Evolutionary conservation across 2,329 filamentous ascomycete species (phyloP).

Genomic region (Leptodontidium sp.): DNA sequence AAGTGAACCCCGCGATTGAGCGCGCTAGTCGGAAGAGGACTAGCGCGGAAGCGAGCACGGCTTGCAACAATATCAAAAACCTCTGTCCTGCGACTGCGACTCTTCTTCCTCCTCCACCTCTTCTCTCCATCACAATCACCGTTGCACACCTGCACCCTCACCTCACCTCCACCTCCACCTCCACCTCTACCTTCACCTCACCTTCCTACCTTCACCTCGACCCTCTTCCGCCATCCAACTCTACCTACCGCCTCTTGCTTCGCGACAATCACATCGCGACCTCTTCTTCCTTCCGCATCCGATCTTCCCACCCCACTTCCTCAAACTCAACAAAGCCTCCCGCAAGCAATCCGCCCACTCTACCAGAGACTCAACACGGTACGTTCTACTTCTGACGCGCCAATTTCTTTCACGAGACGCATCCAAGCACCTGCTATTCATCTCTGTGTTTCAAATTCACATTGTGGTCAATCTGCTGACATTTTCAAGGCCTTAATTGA

Average conservation of each 20-base stretch:
- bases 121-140: slow-evolving; percentile 33
- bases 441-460: neutral
- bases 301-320: slow-evolving; percentile 24
- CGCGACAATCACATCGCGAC: slow-evolving; percentile 23
- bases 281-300: slow-evolving; percentile 35
- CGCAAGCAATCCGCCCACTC: slow-evolving; percentile 15
- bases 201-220: neutral
- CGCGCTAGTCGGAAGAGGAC: neutral
- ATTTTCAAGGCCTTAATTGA: slow-evolving; percentile 16
- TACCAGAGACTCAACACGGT: slow-evolving; percentile 12
- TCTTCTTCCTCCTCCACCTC: slow-evolving; percentile 33
- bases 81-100: slow-evolving; percentile 7
- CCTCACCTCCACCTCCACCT: slow-evolving; percentile 31
- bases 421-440: neutral
- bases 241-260: slow-evolving; percentile 21
- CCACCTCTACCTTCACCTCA: slow-evolving; percentile 29
- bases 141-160: slow-evolving; percentile 32
- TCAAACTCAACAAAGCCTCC: slow-evolving; percentile 19
- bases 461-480: slow-evolving; percentile 3
- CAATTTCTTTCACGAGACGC: slow-evolving; percentile 27
- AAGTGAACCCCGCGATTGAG: slow-evolving; percentile 4
- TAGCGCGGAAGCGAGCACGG: neutral
- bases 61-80: slow-evolving; percentile 13
- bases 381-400: neutral
- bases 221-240: slow-evolving; percentile 29